phyloP scores from a whole-genome alignment of 257 asterid genomes.

The Ilex asprella region DNA sequence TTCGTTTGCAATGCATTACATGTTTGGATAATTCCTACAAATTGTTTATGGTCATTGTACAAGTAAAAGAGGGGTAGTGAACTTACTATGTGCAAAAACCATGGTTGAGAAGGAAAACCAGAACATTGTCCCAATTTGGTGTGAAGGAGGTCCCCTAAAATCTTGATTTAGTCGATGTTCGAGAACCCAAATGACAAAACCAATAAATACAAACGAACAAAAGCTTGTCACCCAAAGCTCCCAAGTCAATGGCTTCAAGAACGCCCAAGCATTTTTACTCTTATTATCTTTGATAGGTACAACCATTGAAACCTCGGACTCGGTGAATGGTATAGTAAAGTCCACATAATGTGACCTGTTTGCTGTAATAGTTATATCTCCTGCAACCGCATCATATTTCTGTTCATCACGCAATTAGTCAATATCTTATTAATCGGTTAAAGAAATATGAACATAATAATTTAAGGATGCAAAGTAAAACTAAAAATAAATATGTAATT shows the following conservation, averaged over 20 bases:
- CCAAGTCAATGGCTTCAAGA: conserved; percentile 33
- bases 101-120: conserved; percentile 56
- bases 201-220: conserved; percentile 10
- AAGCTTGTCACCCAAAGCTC: conserved; percentile 2
- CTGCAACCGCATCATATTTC: conserved; percentile 29
- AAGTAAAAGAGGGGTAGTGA: neutral
- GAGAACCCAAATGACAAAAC: conserved; percentile 19
- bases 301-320: conserved; percentile 28
- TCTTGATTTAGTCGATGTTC: conserved; percentile 20
- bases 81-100: conserved; percentile 44
- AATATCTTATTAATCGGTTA: too few relatives aligned
- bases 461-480: neutral
- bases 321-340: conserved; percentile 33
- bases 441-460: neutral
- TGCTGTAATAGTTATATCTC: conserved; percentile 31
- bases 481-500: neutral
- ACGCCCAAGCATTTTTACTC: conserved; percentile 23
- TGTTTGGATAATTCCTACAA: too few relatives aligned
- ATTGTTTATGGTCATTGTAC: too few relatives aligned
- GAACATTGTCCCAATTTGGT: conserved; percentile 40
- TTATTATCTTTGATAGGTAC: conserved; percentile 3
- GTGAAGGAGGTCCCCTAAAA: conserved; percentile 16
- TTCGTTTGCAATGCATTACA: too few relatives aligned
- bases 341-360: conserved; percentile 30
- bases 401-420: neutral